A percentile compares a stretch with the other conserved stretches of the same genome.
Evolutionary conservation across 2,329 filamentous ascomycete species (phyloP).

Genomic region (Colletotrichum zoysiae): DNA sequence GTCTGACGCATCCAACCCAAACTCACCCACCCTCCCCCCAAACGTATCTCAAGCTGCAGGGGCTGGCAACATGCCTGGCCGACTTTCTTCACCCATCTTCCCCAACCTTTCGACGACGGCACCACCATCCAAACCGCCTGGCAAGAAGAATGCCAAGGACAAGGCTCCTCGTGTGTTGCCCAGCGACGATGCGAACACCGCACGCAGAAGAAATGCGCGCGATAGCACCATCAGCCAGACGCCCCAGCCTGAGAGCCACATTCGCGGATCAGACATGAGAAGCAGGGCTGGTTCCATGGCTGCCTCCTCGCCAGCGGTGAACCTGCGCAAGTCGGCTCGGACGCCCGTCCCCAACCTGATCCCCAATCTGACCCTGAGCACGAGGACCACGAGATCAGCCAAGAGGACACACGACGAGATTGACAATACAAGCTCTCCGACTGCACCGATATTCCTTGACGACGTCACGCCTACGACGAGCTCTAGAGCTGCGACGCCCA

Average conservation of each 20-base stretch:
- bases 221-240: conserved; percentile 54
- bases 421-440: conserved; percentile 67
- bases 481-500: conserved; percentile 73
- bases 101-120: conserved; percentile 47
- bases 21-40: conserved; percentile 48
- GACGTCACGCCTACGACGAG: conserved; percentile 61
- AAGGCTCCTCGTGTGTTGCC: conserved; percentile 41
- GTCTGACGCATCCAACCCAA: conserved; percentile 54
- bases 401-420: conserved; percentile 69
- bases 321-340: conserved; percentile 35
- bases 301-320: conserved; percentile 44
- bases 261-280: conserved; percentile 47
- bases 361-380: conserved; percentile 40
- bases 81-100: conserved; percentile 50
- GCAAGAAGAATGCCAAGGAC: conserved; percentile 47
- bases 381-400: conserved; percentile 61
- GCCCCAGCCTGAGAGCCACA: conserved; percentile 53
- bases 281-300: conserved; percentile 46
- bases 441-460: conserved; percentile 61
- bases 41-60: conserved; percentile 46
- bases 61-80: conserved; percentile 56
- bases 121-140: conserved; percentile 34
- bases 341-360: conserved; percentile 33
- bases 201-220: conserved; percentile 54
- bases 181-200: conserved; percentile 50